phyloP scores from a whole-genome alignment of 441 rosid genomes.

The Euphorbia corollata region DNA sequence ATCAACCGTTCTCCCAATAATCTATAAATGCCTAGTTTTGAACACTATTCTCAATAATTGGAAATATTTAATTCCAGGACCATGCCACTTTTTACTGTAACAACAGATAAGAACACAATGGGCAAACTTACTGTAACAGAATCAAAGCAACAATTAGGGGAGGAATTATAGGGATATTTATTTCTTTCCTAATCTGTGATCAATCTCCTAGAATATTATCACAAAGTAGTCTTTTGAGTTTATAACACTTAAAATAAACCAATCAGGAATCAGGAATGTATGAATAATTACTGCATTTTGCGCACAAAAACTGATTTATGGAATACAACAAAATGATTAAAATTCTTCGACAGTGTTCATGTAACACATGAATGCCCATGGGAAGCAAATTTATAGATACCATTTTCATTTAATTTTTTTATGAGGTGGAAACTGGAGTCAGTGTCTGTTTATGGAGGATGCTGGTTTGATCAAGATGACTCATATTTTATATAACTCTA shows the following conservation, averaged over 20 bases:
- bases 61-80: background rate
- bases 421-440: background rate
- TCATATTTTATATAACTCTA: background rate
- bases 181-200: too few relatives aligned
- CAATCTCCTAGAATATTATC: too few relatives aligned
- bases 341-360: background rate
- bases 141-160: too few relatives aligned
- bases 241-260: background rate
- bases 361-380: background rate
- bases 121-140: background rate
- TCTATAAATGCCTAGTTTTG: background rate
- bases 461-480: background rate
- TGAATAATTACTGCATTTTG: background rate
- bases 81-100: background rate
- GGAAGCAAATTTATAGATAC: background rate
- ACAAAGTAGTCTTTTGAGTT: too few relatives aligned
- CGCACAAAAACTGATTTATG: background rate
- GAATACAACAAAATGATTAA: background rate
- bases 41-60: background rate
- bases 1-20: background rate
- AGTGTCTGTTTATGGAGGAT: background rate
- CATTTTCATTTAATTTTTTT: constrained; percentile 4
- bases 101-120: background rate
- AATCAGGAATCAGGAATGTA: background rate
- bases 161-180: too few relatives aligned